Evolutionary conservation across 352 stramenopile genomes (phyloP), one percentile per base, ranked within the genome.

Genomic region (Phytophthora chlamydospora): DNA sequence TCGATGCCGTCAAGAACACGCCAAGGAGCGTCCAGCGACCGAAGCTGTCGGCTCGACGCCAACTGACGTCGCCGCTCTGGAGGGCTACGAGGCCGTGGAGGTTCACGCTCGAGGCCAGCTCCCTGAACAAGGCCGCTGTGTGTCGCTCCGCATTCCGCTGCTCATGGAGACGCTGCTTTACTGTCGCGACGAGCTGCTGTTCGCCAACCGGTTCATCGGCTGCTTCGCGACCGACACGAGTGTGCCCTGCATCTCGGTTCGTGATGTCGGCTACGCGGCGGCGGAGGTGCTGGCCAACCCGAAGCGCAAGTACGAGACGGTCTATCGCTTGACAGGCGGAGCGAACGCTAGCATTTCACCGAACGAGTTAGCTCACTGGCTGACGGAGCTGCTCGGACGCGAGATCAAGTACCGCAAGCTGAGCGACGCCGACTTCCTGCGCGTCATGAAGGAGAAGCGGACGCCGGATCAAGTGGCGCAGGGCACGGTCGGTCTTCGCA

Each of bases 141-240:
- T 93, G 24, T 77, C 66, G 43, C 62, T 93, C 14, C 79, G 84
- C 2, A 78, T 91, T 48, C 84, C 84, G 17, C 46, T 91, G 21
- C 65, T 91, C 38, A 91, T 93, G 84, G 84, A 93, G 58, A 87
- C 80, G 21, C 62, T 91, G 31, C 62, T 91, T 11, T 86, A 89
- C 48, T 91, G 82, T 48, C 84, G 80, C 17, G 82, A 91, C 33
- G 84, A 93, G 51, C 71, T 93, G 33, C 59, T 91, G 29, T 93
- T 85, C 38, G 82, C 78, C 3, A 81, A 76, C 21, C 80, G 80
- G 27, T 78, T 91, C 16, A 49, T 84, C 12, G 71, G 78, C 19
- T 88, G 77, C 48, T 90, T 90, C 31, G 55, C 43, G 11, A 47
- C 49, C 1, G 66, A 75, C 14, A 88, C 78, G 21, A 52, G 48